A percentile compares a stretch with the other conserved stretches of the same genome.
Evolutionary conservation across 192 early-diverging fungal genomes (phyloP).

Genomic region (Martensiomyces pterosporus): DNA sequence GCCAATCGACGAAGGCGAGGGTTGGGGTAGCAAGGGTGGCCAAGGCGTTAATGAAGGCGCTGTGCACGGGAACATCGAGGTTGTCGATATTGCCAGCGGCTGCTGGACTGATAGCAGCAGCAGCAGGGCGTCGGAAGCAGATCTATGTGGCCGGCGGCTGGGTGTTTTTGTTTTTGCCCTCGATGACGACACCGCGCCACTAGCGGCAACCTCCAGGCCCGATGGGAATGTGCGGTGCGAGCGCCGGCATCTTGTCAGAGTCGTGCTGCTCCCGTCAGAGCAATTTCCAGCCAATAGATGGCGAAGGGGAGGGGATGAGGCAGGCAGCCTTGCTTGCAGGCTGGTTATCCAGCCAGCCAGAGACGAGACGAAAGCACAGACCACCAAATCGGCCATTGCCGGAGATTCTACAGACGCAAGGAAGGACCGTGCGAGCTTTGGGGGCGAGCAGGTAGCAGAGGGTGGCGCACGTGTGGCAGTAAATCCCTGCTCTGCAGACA

Average conservation of each 20-base stretch:
- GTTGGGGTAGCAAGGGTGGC: no score
- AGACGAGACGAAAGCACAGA: neutral
- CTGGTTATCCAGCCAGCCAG: slow-evolving; percentile 7
- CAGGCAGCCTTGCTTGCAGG: slow-evolving; percentile 1
- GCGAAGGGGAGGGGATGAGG: no score
- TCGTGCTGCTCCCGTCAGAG: slow-evolving; percentile 17
- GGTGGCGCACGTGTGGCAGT: no score
- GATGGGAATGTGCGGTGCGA: neutral
- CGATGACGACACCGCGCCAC: neutral
- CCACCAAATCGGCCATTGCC: neutral
- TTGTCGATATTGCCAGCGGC: neutral
- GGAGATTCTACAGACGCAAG: no score
- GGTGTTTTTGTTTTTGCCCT: slow-evolving; percentile 26
- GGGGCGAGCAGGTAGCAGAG: no score
- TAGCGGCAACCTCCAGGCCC: neutral
- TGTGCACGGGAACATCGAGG: neutral
- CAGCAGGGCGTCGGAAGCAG: no score
- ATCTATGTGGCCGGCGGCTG: no score
- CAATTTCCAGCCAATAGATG: no score
- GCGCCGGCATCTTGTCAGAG: slow-evolving; percentile 13
- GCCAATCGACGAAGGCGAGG: slow-evolving; percentile 8
- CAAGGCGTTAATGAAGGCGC: neutral
- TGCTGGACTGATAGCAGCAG: no score
- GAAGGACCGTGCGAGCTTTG: no score
- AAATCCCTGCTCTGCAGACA: neutral